Base-by-base conservation (phyloP, 257 asterid genomes). In the Paulownia fortunei region DNA sequence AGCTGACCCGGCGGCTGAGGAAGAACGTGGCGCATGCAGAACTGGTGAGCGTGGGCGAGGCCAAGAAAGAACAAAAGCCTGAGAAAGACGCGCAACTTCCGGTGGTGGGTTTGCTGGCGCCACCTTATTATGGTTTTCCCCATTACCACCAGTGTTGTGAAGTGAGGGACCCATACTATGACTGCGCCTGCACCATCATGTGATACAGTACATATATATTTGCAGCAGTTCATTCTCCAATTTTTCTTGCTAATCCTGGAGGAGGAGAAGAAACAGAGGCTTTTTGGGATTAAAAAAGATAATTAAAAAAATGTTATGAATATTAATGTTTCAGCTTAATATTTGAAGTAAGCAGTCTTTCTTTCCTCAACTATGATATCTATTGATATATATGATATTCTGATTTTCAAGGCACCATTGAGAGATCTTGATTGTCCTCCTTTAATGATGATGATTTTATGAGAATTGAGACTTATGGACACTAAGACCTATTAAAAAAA, bases 21-120 rank as follows among this genome's bases (percentile, higher is more conserved):
- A 88, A 89, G 80, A 85, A 85, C 5, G 67, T 89, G 69, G 91
- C 89, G 6, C 18, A 27, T 62, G 89, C 93, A 2, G 87, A 78
- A 7, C 47, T 91, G 34, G 67, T 79, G 16, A 88, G 74, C 30
- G 85, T 88, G 0, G 73, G 73, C 4, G 85, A 83, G 30, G 82
- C 44, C 27, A 34, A 76, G 34, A 41, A 23, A 4, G 75, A 34
- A 26, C 32, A 16, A 8, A 47, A 11, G 2, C 15, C 19, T 13
- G 24, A 49, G 8, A 0, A 15, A 4, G 27, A 18, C 19, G 26
- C 8, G 3, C 41, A 42, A 19, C 15, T 72, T 13, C 74, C 78
- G 63, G 59, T 23, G 76, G 70, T 46, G 24, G 69, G 64, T 8
- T 16, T 26, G 19, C 67, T 68, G 51, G 32, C 72, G 51, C 60